Conservation (phyloP, 2,329 filamentous ascomycete genomes). For the Exophiala sp. region DNA sequence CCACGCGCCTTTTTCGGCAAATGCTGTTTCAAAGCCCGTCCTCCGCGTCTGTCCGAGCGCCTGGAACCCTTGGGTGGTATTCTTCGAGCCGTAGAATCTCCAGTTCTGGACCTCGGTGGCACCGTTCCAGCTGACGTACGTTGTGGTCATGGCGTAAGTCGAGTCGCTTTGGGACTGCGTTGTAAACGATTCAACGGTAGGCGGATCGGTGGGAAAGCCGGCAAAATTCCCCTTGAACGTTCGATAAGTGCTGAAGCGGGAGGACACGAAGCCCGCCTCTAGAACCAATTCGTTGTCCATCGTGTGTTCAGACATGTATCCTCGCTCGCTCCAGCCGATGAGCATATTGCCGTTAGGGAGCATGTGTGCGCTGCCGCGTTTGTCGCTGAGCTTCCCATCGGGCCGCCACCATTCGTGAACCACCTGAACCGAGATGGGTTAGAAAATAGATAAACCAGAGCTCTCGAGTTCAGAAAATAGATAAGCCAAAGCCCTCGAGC, state of each 20-base stretch:
- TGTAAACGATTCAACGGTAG: constrained; percentile 12
- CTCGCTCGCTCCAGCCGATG: constrained; percentile 46
- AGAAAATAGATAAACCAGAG: too few species aligned
- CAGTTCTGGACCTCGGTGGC: constrained; percentile 37
- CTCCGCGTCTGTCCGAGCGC: neutral
- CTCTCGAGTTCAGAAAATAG: too few species aligned
- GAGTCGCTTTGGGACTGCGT: neutral
- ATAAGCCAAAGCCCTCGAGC: too few species aligned
- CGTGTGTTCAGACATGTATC: constrained; percentile 46
- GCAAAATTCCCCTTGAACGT: constrained; percentile 50
- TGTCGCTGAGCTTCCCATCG: neutral
- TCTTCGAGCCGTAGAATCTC: constrained; percentile 12
- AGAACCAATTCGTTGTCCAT: constrained; percentile 40
- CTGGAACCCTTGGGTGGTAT: neutral
- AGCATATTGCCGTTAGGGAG: constrained; percentile 38
- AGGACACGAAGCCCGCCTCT: constrained; percentile 45
- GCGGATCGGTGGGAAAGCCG: constrained; percentile 39
- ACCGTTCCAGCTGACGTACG: constrained; percentile 44
- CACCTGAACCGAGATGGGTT: too few species aligned
- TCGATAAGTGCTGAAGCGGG: constrained; percentile 47
- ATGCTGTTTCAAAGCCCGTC: constrained; percentile 4
- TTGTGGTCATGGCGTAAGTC: constrained; percentile 5
- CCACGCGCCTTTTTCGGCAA: constrained; percentile 5
- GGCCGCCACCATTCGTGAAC: constrained; percentile 8
- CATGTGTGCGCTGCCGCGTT: constrained; percentile 29